Evolutionary conservation across 1,284 basidiomycete species (phyloP).

Genomic region (Wallemia ichthyophaga): DNA sequence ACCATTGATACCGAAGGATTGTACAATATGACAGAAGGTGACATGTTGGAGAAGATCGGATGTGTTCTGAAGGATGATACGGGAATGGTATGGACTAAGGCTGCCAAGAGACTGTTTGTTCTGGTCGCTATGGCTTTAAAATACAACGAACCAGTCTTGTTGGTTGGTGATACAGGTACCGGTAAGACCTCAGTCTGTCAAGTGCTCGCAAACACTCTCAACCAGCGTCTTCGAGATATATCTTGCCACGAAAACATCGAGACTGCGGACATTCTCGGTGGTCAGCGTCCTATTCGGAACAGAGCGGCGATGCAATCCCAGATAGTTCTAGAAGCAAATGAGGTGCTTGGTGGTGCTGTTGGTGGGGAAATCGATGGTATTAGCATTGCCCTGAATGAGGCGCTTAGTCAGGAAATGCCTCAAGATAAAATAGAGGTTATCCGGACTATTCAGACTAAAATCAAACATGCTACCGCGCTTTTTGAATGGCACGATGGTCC

Average conservation of each 20-base stretch:
- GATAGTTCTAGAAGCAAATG: conserved; percentile 12
- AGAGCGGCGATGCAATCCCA: conserved; percentile 21
- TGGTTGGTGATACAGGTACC: conserved; percentile 94
- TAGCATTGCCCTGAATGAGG: not conserved
- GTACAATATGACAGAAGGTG: conserved; percentile 30
- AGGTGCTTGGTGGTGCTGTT: conserved; percentile 6
- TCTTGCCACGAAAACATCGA: conserved; percentile 99
- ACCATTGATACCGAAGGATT: conserved; percentile 37
- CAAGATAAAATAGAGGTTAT: conserved; percentile 11
- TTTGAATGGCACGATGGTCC: conserved; percentile 96
- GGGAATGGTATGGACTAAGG: conserved; percentile 58
- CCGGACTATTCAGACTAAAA: conserved; percentile 21
- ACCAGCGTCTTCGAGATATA: conserved; percentile 36
- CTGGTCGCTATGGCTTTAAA: conserved; percentile 53
- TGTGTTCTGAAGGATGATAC: conserved; percentile 18
- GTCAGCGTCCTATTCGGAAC: conserved; percentile 73
- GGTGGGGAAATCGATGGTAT: not conserved
- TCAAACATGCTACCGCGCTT: conserved; percentile 27
- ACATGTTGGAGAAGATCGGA: conserved; percentile 22
- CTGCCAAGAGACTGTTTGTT: conserved; percentile 69
- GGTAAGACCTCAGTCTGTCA: conserved; percentile 97
- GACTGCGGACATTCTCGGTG: conserved; percentile 84
- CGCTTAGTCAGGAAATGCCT: not conserved
- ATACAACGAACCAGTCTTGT: conserved; percentile 75
- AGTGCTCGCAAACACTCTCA: conserved; percentile 39